Evolutionary conservation across 2,329 filamentous ascomycete species (phyloP).

Genomic region (Teratosphaeria zuluensis): DNA sequence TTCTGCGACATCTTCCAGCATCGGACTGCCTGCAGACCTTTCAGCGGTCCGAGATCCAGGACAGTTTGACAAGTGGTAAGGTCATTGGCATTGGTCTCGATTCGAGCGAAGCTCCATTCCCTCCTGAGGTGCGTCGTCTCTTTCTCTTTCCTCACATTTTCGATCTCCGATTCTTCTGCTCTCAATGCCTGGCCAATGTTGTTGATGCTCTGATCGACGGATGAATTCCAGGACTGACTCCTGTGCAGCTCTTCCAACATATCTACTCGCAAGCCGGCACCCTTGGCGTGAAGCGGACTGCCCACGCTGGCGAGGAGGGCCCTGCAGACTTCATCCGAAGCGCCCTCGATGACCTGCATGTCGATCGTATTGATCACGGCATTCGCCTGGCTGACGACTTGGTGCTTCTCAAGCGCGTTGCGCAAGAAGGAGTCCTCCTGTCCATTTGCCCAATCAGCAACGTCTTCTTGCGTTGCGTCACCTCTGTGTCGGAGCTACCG

Average conservation of each 20-base stretch:
- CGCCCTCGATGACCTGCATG: constrained; percentile 53
- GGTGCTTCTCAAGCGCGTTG: constrained; percentile 49
- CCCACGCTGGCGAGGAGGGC: constrained; percentile 69
- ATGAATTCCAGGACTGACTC: background rate
- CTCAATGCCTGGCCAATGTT: background rate
- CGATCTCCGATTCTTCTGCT: background rate
- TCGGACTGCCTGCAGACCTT: constrained; percentile 44
- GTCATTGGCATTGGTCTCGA: constrained; percentile 59
- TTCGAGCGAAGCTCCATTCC: constrained; percentile 43
- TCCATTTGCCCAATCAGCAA: constrained; percentile 69
- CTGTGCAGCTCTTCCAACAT: constrained; percentile 44
- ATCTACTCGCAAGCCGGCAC: constrained; percentile 48
- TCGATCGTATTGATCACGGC: constrained; percentile 65
- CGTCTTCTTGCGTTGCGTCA: constrained; percentile 51
- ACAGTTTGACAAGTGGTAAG: constrained; percentile 39
- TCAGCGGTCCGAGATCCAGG: constrained; percentile 32
- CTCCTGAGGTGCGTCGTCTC: constrained; percentile 25
- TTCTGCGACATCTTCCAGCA: constrained; percentile 59
- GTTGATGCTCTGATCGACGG: too few relatives aligned
- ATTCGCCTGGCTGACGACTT: constrained; percentile 54
- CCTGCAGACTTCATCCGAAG: constrained; percentile 55
- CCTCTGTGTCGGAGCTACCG: constrained; percentile 46
- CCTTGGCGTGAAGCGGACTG: constrained; percentile 52
- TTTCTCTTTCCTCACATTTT: background rate
- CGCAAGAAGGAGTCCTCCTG: constrained; percentile 48